Evolutionary conservation across 1,284 basidiomycete species (phyloP).

Genomic region (Ceratobasidium sp.): DNA sequence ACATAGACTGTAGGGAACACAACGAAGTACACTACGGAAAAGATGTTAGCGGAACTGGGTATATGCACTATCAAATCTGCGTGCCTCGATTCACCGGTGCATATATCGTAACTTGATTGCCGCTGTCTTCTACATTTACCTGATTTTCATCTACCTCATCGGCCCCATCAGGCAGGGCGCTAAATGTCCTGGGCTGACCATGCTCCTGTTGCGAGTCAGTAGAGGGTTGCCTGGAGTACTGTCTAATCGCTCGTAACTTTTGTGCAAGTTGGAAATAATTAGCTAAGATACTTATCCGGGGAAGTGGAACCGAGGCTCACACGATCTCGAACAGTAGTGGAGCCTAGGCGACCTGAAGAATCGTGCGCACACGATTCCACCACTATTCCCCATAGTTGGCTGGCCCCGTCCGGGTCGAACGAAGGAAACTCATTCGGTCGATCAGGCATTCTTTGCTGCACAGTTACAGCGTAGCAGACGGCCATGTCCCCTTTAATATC

Average conservation of each 20-base stretch:
- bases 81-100: too few species aligned
- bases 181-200: too few species aligned
- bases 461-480: background rate
- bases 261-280: too few species aligned
- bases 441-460: background rate
- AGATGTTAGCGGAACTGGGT: too few species aligned
- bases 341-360: background rate
- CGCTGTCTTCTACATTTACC: too few species aligned
- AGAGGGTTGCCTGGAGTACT: background rate
- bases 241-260: too few species aligned
- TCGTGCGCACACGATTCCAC: background rate
- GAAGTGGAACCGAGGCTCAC: background rate
- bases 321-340: background rate
- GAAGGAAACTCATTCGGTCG: background rate
- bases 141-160: too few species aligned
- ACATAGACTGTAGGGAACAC: constrained; percentile 17
- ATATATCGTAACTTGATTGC: background rate
- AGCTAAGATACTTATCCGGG: too few species aligned
- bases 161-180: too few species aligned
- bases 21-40: constrained; percentile 15
- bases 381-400: background rate
- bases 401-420: background rate
- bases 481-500: background rate
- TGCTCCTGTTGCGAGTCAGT: too few species aligned
- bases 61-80: too few species aligned